Evolutionary conservation across 257 asterid genomes (phyloP).

Genomic region (Thymus quinquecostatus): DNA sequence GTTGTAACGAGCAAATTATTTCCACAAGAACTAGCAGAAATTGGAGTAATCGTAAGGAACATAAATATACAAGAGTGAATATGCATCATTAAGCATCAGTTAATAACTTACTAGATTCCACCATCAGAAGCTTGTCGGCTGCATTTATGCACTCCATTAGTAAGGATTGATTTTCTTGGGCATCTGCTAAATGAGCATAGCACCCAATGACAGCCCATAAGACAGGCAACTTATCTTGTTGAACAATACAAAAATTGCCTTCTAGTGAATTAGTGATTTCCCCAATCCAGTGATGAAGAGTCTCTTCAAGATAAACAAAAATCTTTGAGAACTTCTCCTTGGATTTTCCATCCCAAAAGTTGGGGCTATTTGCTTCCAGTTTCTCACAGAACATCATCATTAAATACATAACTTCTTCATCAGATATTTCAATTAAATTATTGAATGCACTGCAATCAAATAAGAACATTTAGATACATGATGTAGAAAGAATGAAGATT

Average conservation of each 20-base stretch:
- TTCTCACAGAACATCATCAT: conserved; percentile 69
- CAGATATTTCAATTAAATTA: conserved; percentile 57
- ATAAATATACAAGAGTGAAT: conserved; percentile 18
- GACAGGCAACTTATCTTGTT: conserved; percentile 57
- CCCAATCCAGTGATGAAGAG: conserved; percentile 54
- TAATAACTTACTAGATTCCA: conserved; percentile 58
- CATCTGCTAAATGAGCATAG: conserved; percentile 57
- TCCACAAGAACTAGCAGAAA: conserved; percentile 14
- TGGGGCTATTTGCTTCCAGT: conserved; percentile 48
- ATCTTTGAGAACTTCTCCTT: conserved; percentile 47
- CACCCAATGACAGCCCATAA: conserved; percentile 82
- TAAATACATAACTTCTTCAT: conserved; percentile 63
- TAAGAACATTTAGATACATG: conserved; percentile 22
- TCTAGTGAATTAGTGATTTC: conserved; percentile 43
- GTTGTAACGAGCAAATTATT: conserved; percentile 18
- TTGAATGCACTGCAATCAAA: conserved; percentile 72
- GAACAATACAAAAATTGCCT: conserved; percentile 39
- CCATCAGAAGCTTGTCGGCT: conserved; percentile 62
- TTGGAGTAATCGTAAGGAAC: conserved; percentile 20
- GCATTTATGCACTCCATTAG: conserved; percentile 70
- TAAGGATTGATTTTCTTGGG: conserved; percentile 46
- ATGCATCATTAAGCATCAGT: conserved; percentile 20
- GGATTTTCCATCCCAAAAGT: conserved; percentile 48
- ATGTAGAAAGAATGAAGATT: neutral
- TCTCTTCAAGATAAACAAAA: conserved; percentile 45